A percentile compares a stretch with the other conserved stretches of the same genome.
These are phyloP conservation scores for Dactylonectria macrodidyma DNA, from an alignment of 2,329 filamentous ascomycete genomes.

Conservation along the genomic window DNA sequence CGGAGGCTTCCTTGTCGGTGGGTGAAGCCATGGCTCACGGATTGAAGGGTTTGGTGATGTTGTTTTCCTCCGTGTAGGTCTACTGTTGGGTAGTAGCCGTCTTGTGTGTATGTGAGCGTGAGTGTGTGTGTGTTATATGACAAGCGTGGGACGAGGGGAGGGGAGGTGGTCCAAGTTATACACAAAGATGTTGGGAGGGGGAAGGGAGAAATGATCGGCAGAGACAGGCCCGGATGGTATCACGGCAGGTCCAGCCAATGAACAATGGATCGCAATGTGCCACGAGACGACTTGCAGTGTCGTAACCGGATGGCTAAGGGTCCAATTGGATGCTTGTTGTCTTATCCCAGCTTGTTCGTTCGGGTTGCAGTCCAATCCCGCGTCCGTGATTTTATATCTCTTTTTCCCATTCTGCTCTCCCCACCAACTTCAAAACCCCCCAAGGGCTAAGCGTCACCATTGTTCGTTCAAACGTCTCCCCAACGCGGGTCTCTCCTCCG, in stretches of 20 bases:
- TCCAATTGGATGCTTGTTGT: slow-evolving; percentile 12
- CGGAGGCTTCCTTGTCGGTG: slow-evolving; percentile 31
- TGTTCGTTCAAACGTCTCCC: neutral
- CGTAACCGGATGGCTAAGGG: slow-evolving; percentile 4
- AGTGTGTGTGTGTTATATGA: slow-evolving; percentile 7
- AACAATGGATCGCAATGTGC: slow-evolving; percentile 18
- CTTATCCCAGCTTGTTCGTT: slow-evolving; percentile 5
- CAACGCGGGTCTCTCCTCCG: neutral
- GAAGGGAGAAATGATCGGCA: slow-evolving; percentile 24
- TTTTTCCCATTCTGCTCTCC: neutral
- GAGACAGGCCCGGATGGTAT: slow-evolving; percentile 27
- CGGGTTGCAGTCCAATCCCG: slow-evolving; percentile 12
- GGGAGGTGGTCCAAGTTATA: slow-evolving; percentile 24
- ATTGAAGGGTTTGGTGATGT: neutral
- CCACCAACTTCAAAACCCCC: slow-evolving; percentile 11
- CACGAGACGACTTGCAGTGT: slow-evolving; percentile 6
- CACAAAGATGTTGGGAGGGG: slow-evolving; percentile 6
- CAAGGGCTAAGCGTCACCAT: neutral
- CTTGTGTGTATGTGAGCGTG: neutral
- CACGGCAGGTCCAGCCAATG: slow-evolving; percentile 28
- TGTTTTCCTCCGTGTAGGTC: neutral
- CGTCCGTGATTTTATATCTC: slow-evolving; percentile 9
- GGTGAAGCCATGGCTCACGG: slow-evolving; percentile 43
- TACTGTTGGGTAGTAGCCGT: neutral
- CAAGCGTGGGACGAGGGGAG: slow-evolving; percentile 17